Base-by-base conservation (phyloP, 2,329 filamentous ascomycete genomes). In the Colletotrichum destructivum region DNA sequence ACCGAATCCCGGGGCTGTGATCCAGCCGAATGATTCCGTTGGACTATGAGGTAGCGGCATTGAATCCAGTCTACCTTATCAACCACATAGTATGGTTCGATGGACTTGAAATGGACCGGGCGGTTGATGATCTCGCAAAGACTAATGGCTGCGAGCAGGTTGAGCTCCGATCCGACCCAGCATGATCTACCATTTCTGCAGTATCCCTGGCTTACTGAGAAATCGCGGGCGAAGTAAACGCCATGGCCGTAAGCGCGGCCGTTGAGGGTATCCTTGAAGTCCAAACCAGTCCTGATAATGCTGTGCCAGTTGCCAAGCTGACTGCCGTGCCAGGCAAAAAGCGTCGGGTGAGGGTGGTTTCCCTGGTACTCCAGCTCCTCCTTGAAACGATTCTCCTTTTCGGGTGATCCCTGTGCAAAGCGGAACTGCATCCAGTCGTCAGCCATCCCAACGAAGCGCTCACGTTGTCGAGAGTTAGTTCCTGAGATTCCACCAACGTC, bases 291-390 rank as follows among this genome's bases (percentile, higher is more conserved):
- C 42, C 95, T 90, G 73, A 98, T 90, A 76, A 98, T 98, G 76
- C 92, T 93, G 80, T 98, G 95, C 95, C 95, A 98, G 76, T 97
- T 98, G 3, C 80, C 75, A 3, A 97, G 74, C 0, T 83, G 79
- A 76, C 94, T 97, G 7, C 95, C 95, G 79, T 98, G 95, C 91
- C 93, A 98, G 0, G 93, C 94, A 77, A 97, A 94, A 2, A 98
- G 80, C 0, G 94, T 96, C 0, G 93, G 92, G 75, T 89, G 84
- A 4, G 71, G 81, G 74, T 56, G 49, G 70, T n/a, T 76, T 40
- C 79, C 80, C 31, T 86, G 85, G 6, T 82, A 77, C 47, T 85
- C 83, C 3, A 96, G 85, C 16, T 91, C 89, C 26, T 89, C 81
- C 8, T 90, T 83, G 78, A 98, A 98, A 2, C 89, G 87, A 44